Conservation (phyloP, 1,139 yeast species). For the Geotrichum klebahnii region DNA sequence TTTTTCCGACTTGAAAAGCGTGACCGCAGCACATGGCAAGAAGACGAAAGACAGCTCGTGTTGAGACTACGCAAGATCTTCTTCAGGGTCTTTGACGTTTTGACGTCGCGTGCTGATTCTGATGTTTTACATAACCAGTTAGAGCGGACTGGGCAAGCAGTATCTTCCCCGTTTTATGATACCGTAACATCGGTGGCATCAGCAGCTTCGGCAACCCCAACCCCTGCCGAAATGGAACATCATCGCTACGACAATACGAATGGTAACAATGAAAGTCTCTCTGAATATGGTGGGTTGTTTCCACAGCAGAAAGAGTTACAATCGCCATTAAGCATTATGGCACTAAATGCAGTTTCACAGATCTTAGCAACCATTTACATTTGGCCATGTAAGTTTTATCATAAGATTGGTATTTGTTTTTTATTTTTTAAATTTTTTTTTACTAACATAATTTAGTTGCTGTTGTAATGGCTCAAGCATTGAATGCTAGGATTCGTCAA, state of each 20-base stretch:
- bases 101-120: slow-evolving; percentile 13
- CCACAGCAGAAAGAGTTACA: slow-evolving; percentile 1
- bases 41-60: slow-evolving; percentile 33
- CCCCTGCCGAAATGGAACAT: no score
- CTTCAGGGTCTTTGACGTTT: slow-evolving; percentile 32
- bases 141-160: slow-evolving; percentile 10
- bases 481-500: no score
- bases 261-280: no score
- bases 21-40: slow-evolving; percentile 28
- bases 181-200: background rate
- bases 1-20: slow-evolving; percentile 33
- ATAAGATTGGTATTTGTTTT: no score
- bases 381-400: slow-evolving; percentile 12
- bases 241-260: no score
- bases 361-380: slow-evolving; percentile 10
- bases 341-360: slow-evolving; percentile 9
- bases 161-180: background rate
- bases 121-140: slow-evolving; percentile 22
- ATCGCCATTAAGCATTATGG: slow-evolving; percentile 8
- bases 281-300: background rate
- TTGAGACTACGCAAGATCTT: slow-evolving; percentile 34
- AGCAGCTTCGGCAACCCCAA: background rate
- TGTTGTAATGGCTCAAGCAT: no score
- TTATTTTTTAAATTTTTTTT: no score
- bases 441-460: no score